phyloP scores from a whole-genome alignment of 768 basidiomycete species.

The Coprinopsis strossmayeri region DNA sequence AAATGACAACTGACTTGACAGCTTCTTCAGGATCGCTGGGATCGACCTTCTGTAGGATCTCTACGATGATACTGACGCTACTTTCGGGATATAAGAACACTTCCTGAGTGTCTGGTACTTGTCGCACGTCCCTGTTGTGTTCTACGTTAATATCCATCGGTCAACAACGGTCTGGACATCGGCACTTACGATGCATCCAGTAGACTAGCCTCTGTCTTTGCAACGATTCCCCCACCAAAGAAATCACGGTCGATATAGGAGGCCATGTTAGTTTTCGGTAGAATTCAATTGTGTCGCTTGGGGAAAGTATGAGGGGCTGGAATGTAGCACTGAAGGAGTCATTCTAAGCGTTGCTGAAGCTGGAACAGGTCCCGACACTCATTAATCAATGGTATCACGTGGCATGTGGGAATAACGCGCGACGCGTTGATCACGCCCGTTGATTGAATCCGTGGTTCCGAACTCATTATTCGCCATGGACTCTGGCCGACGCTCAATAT shows the following conservation, averaged over 20 bases:
- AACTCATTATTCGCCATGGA: constrained; percentile 42
- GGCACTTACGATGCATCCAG: constrained; percentile 83
- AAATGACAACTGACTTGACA: constrained; percentile 47
- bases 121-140: constrained; percentile 55
- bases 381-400: background rate
- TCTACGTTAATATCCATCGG: no score
- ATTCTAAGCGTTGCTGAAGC: constrained; percentile 17
- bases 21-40: constrained; percentile 51
- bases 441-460: no score
- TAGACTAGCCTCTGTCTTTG: constrained; percentile 46
- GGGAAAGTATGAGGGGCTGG: background rate
- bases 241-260: constrained; percentile 37
- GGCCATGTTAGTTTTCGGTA: background rate
- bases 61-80: constrained; percentile 72
- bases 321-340: constrained; percentile 8
- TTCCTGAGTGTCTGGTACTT: constrained; percentile 93
- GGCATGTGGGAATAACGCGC: background rate
- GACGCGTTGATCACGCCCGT: no score
- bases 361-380: no score
- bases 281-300: constrained; percentile 1
- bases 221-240: constrained; percentile 84
- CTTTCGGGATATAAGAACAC: constrained; percentile 75
- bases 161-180: no score
- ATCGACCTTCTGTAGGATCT: constrained; percentile 74
- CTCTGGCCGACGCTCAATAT: constrained; percentile 51